These are phyloP conservation scores for Balansia obtecta DNA, from an alignment of 2,329 filamentous ascomycete species.

Conservation along the genomic window DNA sequence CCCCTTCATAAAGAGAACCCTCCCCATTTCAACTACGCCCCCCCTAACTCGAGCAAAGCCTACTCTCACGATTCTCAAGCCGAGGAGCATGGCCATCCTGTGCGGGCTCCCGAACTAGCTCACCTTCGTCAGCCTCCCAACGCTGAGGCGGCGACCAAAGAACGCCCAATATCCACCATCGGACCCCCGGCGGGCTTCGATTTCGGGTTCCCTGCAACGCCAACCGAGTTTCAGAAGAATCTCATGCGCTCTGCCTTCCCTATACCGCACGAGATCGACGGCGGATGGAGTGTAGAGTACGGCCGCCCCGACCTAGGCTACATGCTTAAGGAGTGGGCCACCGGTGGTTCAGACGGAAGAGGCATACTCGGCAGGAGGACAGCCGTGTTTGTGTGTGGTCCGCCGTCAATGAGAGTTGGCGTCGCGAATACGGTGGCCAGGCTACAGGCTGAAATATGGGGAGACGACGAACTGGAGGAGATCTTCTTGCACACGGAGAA, in stretches of 20 bases:
- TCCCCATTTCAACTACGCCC: conserved; percentile 49
- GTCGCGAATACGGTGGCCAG: conserved; percentile 76
- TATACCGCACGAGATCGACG: conserved; percentile 51
- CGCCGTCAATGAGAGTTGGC: conserved; percentile 73
- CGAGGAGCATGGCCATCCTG: conserved; percentile 15
- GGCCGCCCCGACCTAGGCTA: conserved; percentile 78
- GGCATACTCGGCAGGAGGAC: conserved; percentile 67
- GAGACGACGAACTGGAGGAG: conserved; percentile 67
- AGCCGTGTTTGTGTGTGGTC: conserved; percentile 88
- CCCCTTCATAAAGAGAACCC: conserved; percentile 34
- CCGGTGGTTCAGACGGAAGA: conserved; percentile 51
- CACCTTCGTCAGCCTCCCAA: conserved; percentile 38
- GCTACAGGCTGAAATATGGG: conserved; percentile 75
- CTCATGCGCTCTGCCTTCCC: conserved; percentile 86
- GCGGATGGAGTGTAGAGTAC: conserved; percentile 87
- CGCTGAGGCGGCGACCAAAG: conserved; percentile 11
- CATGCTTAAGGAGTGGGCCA: conserved; percentile 73
- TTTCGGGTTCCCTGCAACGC: conserved; percentile 72
- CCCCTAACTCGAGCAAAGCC: conserved; percentile 16
- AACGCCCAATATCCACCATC: conserved; percentile 42
- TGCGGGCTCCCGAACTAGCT: conserved; percentile 41
- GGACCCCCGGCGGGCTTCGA: conserved; percentile 54
- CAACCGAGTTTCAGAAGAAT: conserved; percentile 78
- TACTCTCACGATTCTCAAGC: conserved; percentile 13
- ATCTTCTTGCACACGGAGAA: conserved; percentile 93